Evolutionary conservation across 2,329 filamentous ascomycete genomes (phyloP), one percentile per base, ranked within the genome.

Genomic region (Fusarium citri): DNA sequence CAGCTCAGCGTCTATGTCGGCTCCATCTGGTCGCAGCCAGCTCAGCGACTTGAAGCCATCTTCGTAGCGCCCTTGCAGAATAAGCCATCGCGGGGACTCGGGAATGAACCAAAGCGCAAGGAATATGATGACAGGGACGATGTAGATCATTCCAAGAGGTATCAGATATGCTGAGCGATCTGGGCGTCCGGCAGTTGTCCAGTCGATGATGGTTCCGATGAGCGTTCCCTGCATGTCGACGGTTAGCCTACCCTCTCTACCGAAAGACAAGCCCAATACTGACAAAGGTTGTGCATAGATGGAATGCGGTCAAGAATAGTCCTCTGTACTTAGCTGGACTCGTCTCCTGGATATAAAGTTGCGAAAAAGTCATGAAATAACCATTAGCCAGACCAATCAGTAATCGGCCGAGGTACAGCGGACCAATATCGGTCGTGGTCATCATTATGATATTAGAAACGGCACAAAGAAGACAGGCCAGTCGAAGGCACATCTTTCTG

Each of bases 371-470:
- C 71, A 73, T 73, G 34, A 74, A 73, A 28, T 72, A 72, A 1
- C 72, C 72, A 6, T 73, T 73, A 1, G 72, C 69, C 5, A 73
- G 49, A 11, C 72, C 72, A 3, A 73, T 72, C 3, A 73, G 41
- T 6, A 73, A 25, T 2, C 72, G 61, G 0, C 72, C 72, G 1
- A 55, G 40, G 8, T 74, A 73, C 0, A 73, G 47, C 3, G 71
- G 53, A 2, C 49, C 60, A n/a, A 73, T 73, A 2, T 73, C 37
- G 1, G 60, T 66, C 3, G 71, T 73, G 1, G 71, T 53, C 71
- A 73, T 73, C 71, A 73, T 74, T n/a, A 73, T 69, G 16, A 73
- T 60, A 28, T 73, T 73, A 2, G 71, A 58, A 11, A 64, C 50
- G 2, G 55, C 69, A 42, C 71, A 73, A 8, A 74, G 60, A 4